Conservation (phyloP, 495 filamentous ascomycete species). For the Aspergillus olivimuriae region DNA sequence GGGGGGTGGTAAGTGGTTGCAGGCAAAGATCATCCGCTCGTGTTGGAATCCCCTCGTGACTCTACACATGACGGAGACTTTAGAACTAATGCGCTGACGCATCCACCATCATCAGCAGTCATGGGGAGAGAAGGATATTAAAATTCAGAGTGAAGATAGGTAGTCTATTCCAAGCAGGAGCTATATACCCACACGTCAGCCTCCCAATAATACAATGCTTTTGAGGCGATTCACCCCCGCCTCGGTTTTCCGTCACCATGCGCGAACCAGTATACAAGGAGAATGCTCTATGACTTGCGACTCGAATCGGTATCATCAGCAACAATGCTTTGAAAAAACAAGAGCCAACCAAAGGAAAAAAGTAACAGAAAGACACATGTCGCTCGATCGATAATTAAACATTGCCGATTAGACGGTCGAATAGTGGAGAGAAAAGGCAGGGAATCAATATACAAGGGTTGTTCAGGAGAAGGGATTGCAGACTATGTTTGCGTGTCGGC, state of each 20-base stretch:
- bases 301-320: conserved; percentile 25
- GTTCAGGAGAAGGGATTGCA: not conserved
- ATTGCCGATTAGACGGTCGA: not conserved
- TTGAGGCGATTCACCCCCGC: not conserved
- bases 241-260: not conserved
- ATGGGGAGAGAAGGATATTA: not conserved
- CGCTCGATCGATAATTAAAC: not conserved
- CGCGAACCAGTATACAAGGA: not conserved
- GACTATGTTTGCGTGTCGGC: not conserved
- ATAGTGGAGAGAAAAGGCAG: not conserved
- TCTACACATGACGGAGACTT: too few species aligned
- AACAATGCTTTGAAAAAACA: conserved; percentile 13
- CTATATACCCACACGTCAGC: conserved; percentile 8
- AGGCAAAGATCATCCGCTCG: too few species aligned
- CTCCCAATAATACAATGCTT: conserved; percentile 5
- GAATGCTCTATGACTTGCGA: conserved; percentile 22
- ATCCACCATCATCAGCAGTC: too few species aligned
- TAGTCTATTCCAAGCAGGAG: conserved; percentile 3
- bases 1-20: too few species aligned
- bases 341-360: conserved; percentile 19
- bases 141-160: not conserved
- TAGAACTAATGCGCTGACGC: too few species aligned
- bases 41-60: too few species aligned
- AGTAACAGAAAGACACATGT: conserved; percentile 5
- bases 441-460: not conserved